Base-by-base conservation (phyloP, 202 grass and related monocot genomes). In the Zizania palustris region DNA sequence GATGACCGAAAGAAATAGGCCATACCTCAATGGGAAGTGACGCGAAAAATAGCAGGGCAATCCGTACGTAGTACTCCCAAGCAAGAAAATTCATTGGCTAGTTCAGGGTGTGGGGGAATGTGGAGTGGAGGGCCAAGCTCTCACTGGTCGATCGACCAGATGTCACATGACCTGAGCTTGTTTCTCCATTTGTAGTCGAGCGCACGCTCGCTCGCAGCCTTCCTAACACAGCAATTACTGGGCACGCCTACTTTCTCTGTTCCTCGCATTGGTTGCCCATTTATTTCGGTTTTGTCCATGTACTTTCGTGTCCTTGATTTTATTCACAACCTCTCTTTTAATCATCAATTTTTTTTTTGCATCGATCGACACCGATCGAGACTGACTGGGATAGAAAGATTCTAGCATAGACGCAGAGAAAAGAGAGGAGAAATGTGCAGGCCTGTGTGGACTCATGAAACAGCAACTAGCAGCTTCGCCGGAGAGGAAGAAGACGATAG, bases 1-100 rank as follows among this genome's bases (percentile, higher is more conserved):
- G 63, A 73, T 78, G 57, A 55, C 63, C 4, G 38, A 60, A 39
- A 65, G 66, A 44, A 20, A 39, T 49, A 69, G 65, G 9, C 75
- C 85, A 83, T 83, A 56, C 69, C 62, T 21, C 37, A 4, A 77
- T 68, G 15, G 46, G 40, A 51, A 46, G 40, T 43, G 81, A 65
- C 42, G 49, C 28, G 42, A 75, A 19, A 11, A 21, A 56, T 28
- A 67, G 38, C 63, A 67, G 21, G 33, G 46, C 65, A 63, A 71
- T 28, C 28, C 28, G 28, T 40, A 3, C 11, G 18, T 5, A 16
- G 42, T 54, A 55, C 51, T 18, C 19, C 12, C 28, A 28, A 28
- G 51, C 51, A 19, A n/a, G 19, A 0, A 55, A 55, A 9, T 55
- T n/a, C 7, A 55, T 19, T 55, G n/a, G 51, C n/a, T 55, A 55